Evolutionary conservation across 257 asterid species (phyloP).

Genomic region (Solanum microdontum): DNA sequence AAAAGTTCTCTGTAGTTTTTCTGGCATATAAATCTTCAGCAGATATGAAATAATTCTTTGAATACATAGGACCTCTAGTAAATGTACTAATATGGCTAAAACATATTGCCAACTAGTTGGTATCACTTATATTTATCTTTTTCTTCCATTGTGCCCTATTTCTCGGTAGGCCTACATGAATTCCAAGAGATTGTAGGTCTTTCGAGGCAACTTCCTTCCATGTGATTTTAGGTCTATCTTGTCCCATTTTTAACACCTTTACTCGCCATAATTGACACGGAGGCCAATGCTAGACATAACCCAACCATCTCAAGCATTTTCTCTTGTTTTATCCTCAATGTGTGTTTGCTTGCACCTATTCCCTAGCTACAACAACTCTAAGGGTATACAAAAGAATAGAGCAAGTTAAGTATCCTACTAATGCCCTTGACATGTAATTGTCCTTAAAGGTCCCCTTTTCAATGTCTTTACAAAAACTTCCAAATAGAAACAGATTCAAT

Average conservation of each 20-base stretch:
- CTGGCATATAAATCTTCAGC: neutral
- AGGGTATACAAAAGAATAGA: neutral
- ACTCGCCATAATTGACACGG: neutral
- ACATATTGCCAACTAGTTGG: neutral
- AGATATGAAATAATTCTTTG: neutral
- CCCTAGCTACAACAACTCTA: neutral
- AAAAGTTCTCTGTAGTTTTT: neutral
- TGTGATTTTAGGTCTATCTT: neutral
- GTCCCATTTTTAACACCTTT: neutral
- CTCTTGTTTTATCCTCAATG: neutral
- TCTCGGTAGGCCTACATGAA: neutral
- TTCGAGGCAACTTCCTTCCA: neutral
- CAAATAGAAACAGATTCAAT: conserved; percentile 7
- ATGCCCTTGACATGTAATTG: neutral
- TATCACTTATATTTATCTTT: neutral
- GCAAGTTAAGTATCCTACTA: neutral
- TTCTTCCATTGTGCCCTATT: neutral
- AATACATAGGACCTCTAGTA: neutral
- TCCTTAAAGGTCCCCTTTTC: neutral
- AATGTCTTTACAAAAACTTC: neutral
- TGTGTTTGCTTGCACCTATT: neutral
- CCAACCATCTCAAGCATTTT: neutral
- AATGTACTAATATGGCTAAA: neutral
- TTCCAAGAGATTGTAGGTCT: neutral
- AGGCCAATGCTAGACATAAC: neutral